Evolutionary conservation across 176 grass and related monocot species (phyloP).

Genomic region (Cenchrus purpureus): DNA sequence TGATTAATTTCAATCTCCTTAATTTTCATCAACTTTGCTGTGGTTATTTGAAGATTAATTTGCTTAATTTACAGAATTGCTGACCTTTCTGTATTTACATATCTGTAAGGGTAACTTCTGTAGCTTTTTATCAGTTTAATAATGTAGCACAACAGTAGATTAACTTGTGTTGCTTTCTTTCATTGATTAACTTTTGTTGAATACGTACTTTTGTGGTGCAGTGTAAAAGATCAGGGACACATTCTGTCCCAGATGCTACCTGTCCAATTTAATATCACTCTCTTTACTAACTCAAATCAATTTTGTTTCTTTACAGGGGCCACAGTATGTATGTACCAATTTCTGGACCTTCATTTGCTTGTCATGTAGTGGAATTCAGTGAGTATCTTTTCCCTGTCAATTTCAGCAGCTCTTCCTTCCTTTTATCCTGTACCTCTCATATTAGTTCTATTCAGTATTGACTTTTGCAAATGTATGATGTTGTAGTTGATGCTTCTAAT

Average conservation of each 20-base stretch:
- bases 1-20: background rate
- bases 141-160: background rate
- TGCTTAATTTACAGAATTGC: conserved; percentile 20
- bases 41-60: conserved; percentile 24
- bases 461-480: conserved; percentile 19
- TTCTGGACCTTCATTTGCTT: conserved; percentile 95
- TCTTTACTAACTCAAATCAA: conserved; percentile 3
- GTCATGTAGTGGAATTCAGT: conserved; percentile 95
- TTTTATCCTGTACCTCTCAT: conserved; percentile 14
- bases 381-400: conserved; percentile 50
- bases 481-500: conserved; percentile 28
- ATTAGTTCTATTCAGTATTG: conserved; percentile 11
- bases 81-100: background rate
- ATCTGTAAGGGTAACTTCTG: background rate
- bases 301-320: conserved; percentile 59
- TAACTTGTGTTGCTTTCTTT: background rate
- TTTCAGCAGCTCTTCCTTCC: conserved; percentile 2
- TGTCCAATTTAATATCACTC: background rate
- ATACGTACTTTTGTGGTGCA: background rate
- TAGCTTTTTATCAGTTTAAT: background rate
- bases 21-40: background rate
- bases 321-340: conserved; percentile 93
- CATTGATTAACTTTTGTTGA: conserved; percentile 3
- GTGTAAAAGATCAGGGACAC: background rate
- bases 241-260: background rate